phyloP scores from a whole-genome alignment of 768 basidiomycete species.

The Leucogyrophana mollusca region DNA sequence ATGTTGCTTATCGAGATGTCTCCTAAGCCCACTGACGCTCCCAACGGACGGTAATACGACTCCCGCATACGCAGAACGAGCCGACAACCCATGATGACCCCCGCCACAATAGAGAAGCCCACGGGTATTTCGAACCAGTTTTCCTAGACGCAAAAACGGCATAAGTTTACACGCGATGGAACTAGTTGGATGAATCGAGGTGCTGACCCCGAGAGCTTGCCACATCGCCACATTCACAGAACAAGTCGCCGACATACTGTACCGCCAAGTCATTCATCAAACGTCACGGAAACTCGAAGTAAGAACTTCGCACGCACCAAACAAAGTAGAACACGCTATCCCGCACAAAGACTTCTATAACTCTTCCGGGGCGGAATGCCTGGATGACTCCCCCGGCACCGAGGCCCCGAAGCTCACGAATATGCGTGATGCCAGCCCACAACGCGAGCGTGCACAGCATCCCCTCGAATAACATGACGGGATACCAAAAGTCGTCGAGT shows the following conservation, averaged over 20 bases:
- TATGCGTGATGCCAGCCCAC: constrained; percentile 46
- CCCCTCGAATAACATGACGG: constrained; percentile 52
- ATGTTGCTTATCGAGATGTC: no score
- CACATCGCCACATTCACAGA: no score
- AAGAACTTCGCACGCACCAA: no score
- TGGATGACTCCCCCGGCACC: no score
- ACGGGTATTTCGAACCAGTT: constrained; percentile 4
- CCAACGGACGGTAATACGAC: no score
- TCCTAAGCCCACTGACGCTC: no score
- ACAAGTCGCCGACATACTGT: no score
- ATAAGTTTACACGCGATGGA: background rate
- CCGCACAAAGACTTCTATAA: no score
- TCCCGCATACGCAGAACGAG: constrained; percentile 5
- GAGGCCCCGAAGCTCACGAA: constrained; percentile 8
- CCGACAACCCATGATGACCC: constrained; percentile 2
- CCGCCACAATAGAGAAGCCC: background rate
- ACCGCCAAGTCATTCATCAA: no score
- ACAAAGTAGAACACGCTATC: no score
- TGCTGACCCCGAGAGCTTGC: background rate
- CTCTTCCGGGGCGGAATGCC: no score
- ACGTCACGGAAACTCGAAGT: no score
- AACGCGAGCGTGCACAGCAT: constrained; percentile 51
- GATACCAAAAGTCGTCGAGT: constrained; percentile 62
- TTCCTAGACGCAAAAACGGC: background rate
- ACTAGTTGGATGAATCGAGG: background rate